phyloP scores from a whole-genome alignment of 495 filamentous ascomycete genomes.

The Hypoxylon rickii region DNA sequence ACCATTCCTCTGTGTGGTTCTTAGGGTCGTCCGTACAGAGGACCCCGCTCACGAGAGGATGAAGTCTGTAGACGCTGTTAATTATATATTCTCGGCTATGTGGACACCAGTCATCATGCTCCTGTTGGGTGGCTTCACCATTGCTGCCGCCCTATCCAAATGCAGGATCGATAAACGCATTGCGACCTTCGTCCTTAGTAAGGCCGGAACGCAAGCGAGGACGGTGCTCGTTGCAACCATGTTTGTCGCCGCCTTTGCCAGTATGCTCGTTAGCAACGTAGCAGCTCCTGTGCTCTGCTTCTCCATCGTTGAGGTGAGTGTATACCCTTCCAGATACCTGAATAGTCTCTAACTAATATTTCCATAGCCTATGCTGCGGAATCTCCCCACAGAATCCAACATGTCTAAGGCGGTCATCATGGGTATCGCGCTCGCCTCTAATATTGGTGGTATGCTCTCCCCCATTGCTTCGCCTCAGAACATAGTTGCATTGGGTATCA shows the following conservation, averaged over 20 bases:
- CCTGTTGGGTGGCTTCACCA: constrained; percentile 91
- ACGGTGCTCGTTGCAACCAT: constrained; percentile 93
- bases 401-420: constrained; percentile 96
- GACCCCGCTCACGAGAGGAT: constrained; percentile 71
- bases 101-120: constrained; percentile 99
- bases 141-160: constrained; percentile 94
- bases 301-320: constrained; percentile 82
- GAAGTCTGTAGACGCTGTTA: constrained; percentile 72
- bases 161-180: constrained; percentile 97
- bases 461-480: constrained; percentile 98
- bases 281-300: constrained; percentile 98
- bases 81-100: constrained; percentile 89
- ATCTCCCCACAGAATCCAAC: constrained; percentile 82
- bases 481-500: constrained; percentile 93
- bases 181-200: constrained; percentile 95
- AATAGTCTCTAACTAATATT: constrained; percentile 11
- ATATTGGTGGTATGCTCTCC: constrained; percentile 94
- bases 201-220: constrained; percentile 86
- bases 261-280: constrained; percentile 99
- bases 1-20: constrained; percentile 87
- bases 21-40: constrained; percentile 81
- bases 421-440: constrained; percentile 92
- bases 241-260: constrained; percentile 96
- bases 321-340: background rate
- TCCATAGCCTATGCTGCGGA: constrained; percentile 84